phyloP scores from a whole-genome alignment of 2,329 filamentous ascomycete genomes.

The Diplodia sapinea region DNA sequence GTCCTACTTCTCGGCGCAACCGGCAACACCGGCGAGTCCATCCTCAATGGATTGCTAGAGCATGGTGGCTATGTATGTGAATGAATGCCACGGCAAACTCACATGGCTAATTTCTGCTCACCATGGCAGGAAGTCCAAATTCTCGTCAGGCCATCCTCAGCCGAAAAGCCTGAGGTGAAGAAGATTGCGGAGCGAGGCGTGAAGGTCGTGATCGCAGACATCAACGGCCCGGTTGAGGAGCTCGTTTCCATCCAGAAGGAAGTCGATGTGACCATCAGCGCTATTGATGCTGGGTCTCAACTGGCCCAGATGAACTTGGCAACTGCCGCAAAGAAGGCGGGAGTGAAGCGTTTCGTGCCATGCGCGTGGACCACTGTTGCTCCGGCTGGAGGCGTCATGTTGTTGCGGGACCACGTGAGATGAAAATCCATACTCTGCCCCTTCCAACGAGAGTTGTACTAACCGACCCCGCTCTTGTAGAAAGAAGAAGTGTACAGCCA shows the following conservation, averaged over 20 bases:
- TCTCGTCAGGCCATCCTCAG: slow-evolving; percentile 3
- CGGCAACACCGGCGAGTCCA: slow-evolving; percentile 6
- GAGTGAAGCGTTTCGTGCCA: slow-evolving; percentile 44
- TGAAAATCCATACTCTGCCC: background rate
- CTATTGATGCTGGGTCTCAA: background rate
- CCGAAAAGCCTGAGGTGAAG: slow-evolving; percentile 16
- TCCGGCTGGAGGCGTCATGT: slow-evolving; percentile 54
- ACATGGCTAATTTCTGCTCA: background rate
- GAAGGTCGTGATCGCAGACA: slow-evolving; percentile 17
- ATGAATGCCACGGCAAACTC: too few species aligned
- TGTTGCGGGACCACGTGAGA: slow-evolving; percentile 48
- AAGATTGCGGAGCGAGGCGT: slow-evolving; percentile 8
- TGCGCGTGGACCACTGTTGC: slow-evolving; percentile 45
- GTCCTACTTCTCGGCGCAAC: slow-evolving; percentile 17
- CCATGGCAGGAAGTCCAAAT: slow-evolving; percentile 5
- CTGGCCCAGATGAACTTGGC: slow-evolving; percentile 1
- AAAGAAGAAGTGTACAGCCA: slow-evolving; percentile 6
- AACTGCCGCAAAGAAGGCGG: slow-evolving; percentile 39
- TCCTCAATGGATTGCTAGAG: slow-evolving; percentile 12
- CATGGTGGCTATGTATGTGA: background rate
- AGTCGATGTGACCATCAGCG: slow-evolving; percentile 1
- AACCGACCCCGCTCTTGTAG: background rate
- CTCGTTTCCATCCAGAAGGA: background rate
- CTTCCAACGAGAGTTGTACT: background rate
- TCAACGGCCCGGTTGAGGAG: background rate